Base-by-base conservation (phyloP, 2,329 filamentous ascomycete species). In the Beauveria sp. region DNA sequence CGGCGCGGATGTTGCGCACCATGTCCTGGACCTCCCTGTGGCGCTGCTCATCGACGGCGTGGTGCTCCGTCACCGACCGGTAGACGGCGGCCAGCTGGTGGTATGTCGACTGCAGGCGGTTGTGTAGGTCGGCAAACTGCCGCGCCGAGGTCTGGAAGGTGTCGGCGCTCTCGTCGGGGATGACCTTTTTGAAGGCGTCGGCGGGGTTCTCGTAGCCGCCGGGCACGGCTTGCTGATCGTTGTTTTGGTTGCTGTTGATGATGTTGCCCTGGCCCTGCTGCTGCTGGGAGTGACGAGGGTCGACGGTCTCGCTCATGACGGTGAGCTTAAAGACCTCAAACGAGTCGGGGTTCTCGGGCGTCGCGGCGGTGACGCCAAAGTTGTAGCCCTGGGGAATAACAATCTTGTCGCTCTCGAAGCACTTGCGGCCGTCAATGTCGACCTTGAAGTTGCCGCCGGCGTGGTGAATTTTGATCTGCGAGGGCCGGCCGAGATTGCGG, bases 251-350 rank as follows among this genome's bases (percentile, higher is more conserved):
- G 55, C 69, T 63, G 62, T 62, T 63, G 62, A 69, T 66, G 65
- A 48, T 64, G 63, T 59, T 62, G 62, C 69, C 66, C 22, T 69
- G 66, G 7, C 37, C 16, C 50, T 52, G 50, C 30, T 37, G 30
- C 57, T 69, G 67, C 64, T 76, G 67, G 59, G 63, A 34, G 61
- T 59, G 20, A 64, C 66, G 20, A 55, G 61, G 47, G 60, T 64
- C 56, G 40, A 64, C 69, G 62, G 67, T 76, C 68, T 85, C 82
- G 12, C 83, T 86, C 70, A 87, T 84, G 56, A 94, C 84, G 41
- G 89, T 81, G 70, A 97, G 83, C 72, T 93, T 96, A 80, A 92
- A 94, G 66, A 96, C 75, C 75, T 99, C 94, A 69, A 97, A 96
- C 5, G 91, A 96, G 76, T 99, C 94, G 0, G 94, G 92, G 68